A percentile compares a stretch with the other conserved stretches of the same genome.
Conservation (phyloP, 257 asterid species). For the Solanum dulcamara region DNA sequence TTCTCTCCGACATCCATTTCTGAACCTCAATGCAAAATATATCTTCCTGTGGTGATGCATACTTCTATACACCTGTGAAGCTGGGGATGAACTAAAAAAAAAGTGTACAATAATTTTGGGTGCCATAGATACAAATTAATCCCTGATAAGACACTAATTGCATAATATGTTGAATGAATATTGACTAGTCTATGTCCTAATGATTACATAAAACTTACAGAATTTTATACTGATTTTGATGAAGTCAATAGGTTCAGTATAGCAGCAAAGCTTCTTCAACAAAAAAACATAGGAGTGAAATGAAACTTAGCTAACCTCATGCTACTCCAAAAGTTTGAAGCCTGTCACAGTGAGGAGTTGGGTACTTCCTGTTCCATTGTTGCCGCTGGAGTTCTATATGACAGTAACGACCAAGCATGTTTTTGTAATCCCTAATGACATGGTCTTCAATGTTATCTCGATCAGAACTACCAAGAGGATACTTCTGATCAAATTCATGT, state of each 20-base stretch:
- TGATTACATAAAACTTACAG: neutral
- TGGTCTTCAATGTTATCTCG: constrained; percentile 48
- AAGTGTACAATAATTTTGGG: neutral
- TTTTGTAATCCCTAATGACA: constrained; percentile 73
- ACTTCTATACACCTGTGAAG: neutral
- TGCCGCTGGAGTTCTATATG: constrained; percentile 95
- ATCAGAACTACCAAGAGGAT: constrained; percentile 55
- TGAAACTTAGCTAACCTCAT: constrained; percentile 37
- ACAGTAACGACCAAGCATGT: constrained; percentile 83
- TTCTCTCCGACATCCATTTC: neutral
- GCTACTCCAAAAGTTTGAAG: constrained; percentile 62
- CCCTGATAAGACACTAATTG: neutral
- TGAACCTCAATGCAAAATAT: neutral
- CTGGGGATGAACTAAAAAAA: neutral
- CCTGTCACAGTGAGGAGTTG: constrained; percentile 89
- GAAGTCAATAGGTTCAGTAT: neutral
- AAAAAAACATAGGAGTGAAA: neutral
- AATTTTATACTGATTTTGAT: neutral
- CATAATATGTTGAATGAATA: neutral
- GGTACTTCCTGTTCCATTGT: constrained; percentile 84
- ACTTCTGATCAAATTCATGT: constrained; percentile 50
- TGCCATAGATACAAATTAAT: neutral
- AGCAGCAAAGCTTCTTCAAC: neutral
- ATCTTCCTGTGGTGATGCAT: neutral
- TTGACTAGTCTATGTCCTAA: neutral